Evolutionary conservation across 2,329 filamentous ascomycete genomes (phyloP).

Genomic region (Colletotrichum aenigma): DNA sequence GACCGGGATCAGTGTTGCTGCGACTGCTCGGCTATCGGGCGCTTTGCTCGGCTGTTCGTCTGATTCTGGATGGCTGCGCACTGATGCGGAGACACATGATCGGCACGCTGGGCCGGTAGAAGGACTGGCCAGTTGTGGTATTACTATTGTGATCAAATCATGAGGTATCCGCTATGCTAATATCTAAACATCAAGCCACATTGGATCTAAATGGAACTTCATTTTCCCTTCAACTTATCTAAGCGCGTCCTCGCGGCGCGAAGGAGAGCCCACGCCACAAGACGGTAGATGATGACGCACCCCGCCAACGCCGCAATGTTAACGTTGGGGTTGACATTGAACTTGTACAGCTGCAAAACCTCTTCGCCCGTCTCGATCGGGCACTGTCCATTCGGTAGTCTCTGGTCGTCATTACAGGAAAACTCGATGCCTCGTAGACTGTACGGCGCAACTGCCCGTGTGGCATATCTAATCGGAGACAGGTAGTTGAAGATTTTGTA

Average conservation of each 20-base stretch:
- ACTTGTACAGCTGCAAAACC: constrained; percentile 69
- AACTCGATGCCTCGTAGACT: constrained; percentile 66
- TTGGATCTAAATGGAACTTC: background rate
- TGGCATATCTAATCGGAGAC: constrained; percentile 72
- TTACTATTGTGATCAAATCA: background rate
- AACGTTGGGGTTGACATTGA: constrained; percentile 64
- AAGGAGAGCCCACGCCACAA: constrained; percentile 65
- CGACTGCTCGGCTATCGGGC: constrained; percentile 13
- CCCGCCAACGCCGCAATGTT: constrained; percentile 68
- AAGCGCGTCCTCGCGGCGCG: constrained; percentile 54
- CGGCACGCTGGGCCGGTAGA: background rate
- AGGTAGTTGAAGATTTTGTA: constrained; percentile 74
- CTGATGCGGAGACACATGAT: background rate
- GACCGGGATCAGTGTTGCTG: constrained; percentile 6
- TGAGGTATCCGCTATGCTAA: background rate
- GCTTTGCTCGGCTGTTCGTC: constrained; percentile 9
- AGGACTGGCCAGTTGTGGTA: background rate
- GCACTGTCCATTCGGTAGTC: constrained; percentile 64
- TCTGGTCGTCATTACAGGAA: constrained; percentile 65
- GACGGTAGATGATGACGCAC: constrained; percentile 67
- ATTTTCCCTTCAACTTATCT: constrained; percentile 43
- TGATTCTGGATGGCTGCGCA: background rate
- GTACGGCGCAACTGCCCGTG: constrained; percentile 70
- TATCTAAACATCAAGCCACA: background rate
- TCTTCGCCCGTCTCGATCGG: constrained; percentile 69